Base-by-base conservation (phyloP, 805 yeast species). In the Wickerhamia fluorescens region DNA sequence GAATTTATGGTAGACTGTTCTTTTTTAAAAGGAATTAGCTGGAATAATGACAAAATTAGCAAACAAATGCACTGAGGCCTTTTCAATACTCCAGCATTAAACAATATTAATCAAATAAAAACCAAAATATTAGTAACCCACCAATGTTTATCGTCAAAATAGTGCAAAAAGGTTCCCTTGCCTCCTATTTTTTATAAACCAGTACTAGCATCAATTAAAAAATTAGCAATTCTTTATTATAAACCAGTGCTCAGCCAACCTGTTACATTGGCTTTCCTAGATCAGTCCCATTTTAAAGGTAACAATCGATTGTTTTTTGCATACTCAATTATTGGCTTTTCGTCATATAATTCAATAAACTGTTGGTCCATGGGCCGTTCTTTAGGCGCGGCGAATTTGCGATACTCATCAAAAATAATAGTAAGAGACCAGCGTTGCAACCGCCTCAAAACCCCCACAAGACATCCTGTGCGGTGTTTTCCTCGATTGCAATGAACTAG, bases 401-500 rank as follows among this genome's bases (percentile, higher is more conserved):
- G 64, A 58, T 92, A 92, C 51, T 92, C 98, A 46, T 92, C 97
- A 48, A 92, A 87, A 12, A 89, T 92, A 75, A 89, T 83, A 2
- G 95, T 80, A 38, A 87, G 56, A 2, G 94, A 79, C 98, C 98
- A 92, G 36, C 78, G 76, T 49, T 89, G 97, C 30, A 88, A 58
- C 44, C 92, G 67, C 36, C 98, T 61, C 19, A 92, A 67, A 48
- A 96, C 89, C 3, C 98, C 98, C 17, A 92, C 88, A 10, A 92
- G 65, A 53, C 97, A 92, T 0, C 98, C 98, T 0, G 98, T 92
- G 42, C 98, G 68, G 53, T 92, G 98, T 53, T 89, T 92, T 7
- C 98, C 98, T 35, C 96, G 64, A 57, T 92, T 92, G 58, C 98
- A 92, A 54, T 92, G 98, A 24, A 92, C 84, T 38, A 92, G 61